Percentiles rank a stretch among this genome's conserved stretches.
phyloP scores from a whole-genome alignment of 2,329 filamentous ascomycete species.

The Didymella segeticola region DNA sequence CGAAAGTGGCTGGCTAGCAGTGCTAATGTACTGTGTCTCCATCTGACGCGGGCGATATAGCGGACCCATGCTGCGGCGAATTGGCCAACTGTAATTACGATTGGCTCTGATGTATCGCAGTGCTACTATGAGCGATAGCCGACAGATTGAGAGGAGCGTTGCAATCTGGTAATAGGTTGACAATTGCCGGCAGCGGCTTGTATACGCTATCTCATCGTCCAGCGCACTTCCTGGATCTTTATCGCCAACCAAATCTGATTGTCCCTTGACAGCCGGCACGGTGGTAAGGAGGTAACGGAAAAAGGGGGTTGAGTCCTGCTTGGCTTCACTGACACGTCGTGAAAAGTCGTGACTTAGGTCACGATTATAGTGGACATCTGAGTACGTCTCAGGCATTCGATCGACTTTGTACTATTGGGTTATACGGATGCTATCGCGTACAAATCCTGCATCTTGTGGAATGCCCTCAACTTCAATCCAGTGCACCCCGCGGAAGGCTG shows the following conservation, averaged over 20 bases:
- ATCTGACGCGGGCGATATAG: conserved; percentile 2
- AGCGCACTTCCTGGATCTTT: not conserved
- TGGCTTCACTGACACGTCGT: not conserved
- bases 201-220: conserved; percentile 12
- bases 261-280: conserved; percentile 10
- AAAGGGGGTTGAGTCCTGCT: not conserved
- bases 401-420: conserved; percentile 1
- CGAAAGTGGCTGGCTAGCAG: not conserved
- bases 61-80: conserved; percentile 9
- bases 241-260: not conserved
- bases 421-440: conserved; percentile 7
- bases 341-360: not conserved
- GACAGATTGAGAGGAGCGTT: conserved; percentile 8
- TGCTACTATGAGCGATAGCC: conserved; percentile 4
- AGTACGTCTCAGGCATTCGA: conserved; percentile 8
- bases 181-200: conserved; percentile 8
- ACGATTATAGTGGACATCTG: not conserved
- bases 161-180: conserved; percentile 11
- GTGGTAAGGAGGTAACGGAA: conserved; percentile 10
- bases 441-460: conserved; percentile 5
- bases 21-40: conserved; percentile 4
- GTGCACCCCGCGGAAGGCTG: conserved; percentile 8
- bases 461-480: conserved; percentile 3
- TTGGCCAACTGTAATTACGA: not conserved
- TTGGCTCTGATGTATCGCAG: conserved; percentile 1